phyloP scores from a whole-genome alignment of 768 basidiomycete genomes.

The Tylopilus subfusipes region DNA sequence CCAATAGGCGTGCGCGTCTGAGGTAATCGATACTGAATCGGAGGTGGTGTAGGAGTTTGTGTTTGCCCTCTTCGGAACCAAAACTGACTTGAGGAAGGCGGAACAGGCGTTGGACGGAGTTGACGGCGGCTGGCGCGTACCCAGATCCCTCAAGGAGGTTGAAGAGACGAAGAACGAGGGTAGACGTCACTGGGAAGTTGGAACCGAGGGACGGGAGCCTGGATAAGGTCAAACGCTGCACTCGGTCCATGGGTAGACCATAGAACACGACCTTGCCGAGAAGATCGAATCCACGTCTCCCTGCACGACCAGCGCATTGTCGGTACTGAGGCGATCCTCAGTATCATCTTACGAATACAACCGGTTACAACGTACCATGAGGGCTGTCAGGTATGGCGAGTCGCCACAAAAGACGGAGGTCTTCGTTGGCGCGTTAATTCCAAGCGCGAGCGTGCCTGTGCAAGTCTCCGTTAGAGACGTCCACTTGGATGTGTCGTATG shows the following conservation, averaged over 20 bases:
- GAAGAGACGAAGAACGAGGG: conserved; percentile 60
- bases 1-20: conserved; percentile 52
- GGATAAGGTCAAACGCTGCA: conserved; percentile 62
- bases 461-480: not conserved
- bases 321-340: conserved; percentile 46
- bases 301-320: conserved; percentile 71
- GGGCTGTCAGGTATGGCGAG: conserved; percentile 56
- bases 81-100: conserved; percentile 58
- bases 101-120: conserved; percentile 51
- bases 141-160: conserved; percentile 63
- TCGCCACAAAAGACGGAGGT: conserved; percentile 63
- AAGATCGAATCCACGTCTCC: conserved; percentile 67
- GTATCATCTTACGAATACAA: not conserved
- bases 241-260: conserved; percentile 58
- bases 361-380: conserved; percentile 43
- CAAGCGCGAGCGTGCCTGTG: conserved; percentile 65
- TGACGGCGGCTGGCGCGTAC: conserved; percentile 44
- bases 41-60: conserved; percentile 61
- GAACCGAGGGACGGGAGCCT: conserved; percentile 59
- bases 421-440: conserved; percentile 72
- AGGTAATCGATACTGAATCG: conserved; percentile 73
- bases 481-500: not conserved
- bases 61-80: conserved; percentile 48
- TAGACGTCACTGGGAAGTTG: conserved; percentile 64
- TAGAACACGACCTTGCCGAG: conserved; percentile 73